Percentiles rank a stretch among this genome's conserved stretches.
phyloP scores from a whole-genome alignment of 306 rosid species.

The Pachyrhizus erosus region DNA sequence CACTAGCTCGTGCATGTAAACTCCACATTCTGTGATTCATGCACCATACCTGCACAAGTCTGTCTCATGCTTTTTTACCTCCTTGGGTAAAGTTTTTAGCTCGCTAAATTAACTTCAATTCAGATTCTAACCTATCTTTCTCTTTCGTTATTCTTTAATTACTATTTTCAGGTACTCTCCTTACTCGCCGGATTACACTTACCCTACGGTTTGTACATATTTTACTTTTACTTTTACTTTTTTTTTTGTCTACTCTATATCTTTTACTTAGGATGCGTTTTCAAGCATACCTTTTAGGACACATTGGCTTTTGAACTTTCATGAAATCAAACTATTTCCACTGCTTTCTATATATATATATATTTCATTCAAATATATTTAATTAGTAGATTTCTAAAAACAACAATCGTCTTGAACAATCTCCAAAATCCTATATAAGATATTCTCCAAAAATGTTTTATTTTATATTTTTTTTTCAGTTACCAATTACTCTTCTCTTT shows the following conservation, averaged over 20 bases:
- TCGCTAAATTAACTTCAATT: background rate
- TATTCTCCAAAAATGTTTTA: background rate
- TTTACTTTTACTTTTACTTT: constrained; percentile 40
- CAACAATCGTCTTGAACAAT: background rate
- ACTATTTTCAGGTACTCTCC: constrained; percentile 86
- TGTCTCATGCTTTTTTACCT: background rate
- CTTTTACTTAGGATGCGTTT: constrained; percentile 62
- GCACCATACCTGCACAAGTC: background rate
- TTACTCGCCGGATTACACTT: constrained; percentile 91
- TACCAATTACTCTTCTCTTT: background rate
- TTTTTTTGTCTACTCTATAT: constrained; percentile 3
- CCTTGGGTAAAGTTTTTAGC: background rate
- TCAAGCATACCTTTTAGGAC: constrained; percentile 42
- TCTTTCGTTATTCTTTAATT: constrained; percentile 2
- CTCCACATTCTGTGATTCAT: background rate
- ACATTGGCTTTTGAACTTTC: constrained; percentile 48
- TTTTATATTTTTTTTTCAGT: background rate
- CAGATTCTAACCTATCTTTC: constrained; percentile 12
- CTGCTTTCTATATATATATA: constrained; percentile 27
- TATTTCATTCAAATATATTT: constrained; percentile 8
- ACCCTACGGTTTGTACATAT: constrained; percentile 81
- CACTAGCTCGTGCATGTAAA: background rate
- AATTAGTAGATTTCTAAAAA: background rate
- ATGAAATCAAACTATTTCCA: constrained; percentile 33
- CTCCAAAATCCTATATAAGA: background rate